These are phyloP conservation scores for Neofusicoccum sp. DNA, from an alignment of 2,329 filamentous ascomycete genomes.

Conservation along the genomic window DNA sequence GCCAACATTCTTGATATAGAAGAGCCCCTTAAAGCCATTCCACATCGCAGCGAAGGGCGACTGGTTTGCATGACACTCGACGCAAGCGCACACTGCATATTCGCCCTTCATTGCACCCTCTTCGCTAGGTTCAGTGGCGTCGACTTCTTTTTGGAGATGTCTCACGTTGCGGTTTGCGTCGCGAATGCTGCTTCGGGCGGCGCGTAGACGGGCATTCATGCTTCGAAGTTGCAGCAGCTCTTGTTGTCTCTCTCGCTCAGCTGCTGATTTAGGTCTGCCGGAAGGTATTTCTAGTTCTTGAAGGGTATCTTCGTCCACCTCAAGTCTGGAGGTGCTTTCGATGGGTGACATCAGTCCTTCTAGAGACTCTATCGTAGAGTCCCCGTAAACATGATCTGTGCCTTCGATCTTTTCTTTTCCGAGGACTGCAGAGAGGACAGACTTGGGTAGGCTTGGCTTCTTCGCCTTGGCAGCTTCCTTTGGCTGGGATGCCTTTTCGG, in stretches of 20 bases:
- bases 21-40: conserved; percentile 27
- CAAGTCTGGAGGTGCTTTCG: not conserved
- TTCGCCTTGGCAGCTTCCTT: not conserved
- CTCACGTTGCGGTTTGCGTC: conserved; percentile 44
- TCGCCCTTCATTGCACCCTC: not conserved
- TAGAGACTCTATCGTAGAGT: conserved; percentile 49
- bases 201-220: conserved; percentile 42
- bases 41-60: conserved; percentile 22
- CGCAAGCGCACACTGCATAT: not conserved
- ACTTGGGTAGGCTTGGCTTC: conserved; percentile 29
- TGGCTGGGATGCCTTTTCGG: not conserved
- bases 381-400: conserved; percentile 37
- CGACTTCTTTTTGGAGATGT: conserved; percentile 42
- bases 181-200: conserved; percentile 43
- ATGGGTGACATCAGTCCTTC: conserved; percentile 43
- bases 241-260: conserved; percentile 42
- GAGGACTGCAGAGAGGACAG: conserved; percentile 42
- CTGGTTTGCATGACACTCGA: not conserved
- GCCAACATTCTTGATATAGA: conserved; percentile 24
- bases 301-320: conserved; percentile 26
- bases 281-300: conserved; percentile 31
- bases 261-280: conserved; percentile 35
- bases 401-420: conserved; percentile 33
- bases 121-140: conserved; percentile 19
- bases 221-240: conserved; percentile 42